Evolutionary conservation across 495 filamentous ascomycete genomes (phyloP).

Genomic region (Xylaria flabelliformis): DNA sequence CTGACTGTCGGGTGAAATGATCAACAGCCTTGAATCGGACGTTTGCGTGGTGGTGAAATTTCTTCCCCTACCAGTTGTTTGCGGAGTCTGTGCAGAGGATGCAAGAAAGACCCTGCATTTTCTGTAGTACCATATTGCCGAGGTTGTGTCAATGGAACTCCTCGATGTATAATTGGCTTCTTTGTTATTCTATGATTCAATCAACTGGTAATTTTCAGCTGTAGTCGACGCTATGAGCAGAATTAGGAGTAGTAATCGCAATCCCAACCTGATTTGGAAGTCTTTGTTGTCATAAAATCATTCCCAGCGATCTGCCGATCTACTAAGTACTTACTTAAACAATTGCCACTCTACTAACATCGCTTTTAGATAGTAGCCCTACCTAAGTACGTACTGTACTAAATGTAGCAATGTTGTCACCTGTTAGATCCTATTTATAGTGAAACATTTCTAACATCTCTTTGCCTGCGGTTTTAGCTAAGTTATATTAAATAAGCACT

Average conservation of each 20-base stretch:
- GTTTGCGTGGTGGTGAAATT: neutral
- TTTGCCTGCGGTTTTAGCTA: too few relatives aligned
- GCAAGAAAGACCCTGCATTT: slow-evolving; percentile 5
- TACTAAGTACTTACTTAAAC: neutral
- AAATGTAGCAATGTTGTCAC: slow-evolving; percentile 9
- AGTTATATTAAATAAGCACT: too few relatives aligned
- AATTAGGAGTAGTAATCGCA: slow-evolving; percentile 10
- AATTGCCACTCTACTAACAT: neutral
- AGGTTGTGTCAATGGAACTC: neutral
- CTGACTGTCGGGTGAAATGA: slow-evolving; percentile 12
- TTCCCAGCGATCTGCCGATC: neutral
- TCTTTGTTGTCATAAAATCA: neutral
- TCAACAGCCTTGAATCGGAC: neutral
- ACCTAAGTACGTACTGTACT: neutral
- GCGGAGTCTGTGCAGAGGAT: neutral
- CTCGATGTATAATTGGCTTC: neutral
- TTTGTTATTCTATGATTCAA: neutral
- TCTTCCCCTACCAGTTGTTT: neutral
- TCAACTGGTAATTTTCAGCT: neutral
- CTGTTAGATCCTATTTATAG: neutral
- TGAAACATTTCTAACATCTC: neutral
- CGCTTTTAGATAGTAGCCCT: neutral
- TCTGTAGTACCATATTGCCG: neutral
- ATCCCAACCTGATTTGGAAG: slow-evolving; percentile 6
- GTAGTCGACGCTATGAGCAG: neutral